A percentile compares a stretch with the other conserved stretches of the same genome.
Conservation (phyloP, 2,329 filamentous ascomycete genomes). For the Neocucurbitaria cava region DNA sequence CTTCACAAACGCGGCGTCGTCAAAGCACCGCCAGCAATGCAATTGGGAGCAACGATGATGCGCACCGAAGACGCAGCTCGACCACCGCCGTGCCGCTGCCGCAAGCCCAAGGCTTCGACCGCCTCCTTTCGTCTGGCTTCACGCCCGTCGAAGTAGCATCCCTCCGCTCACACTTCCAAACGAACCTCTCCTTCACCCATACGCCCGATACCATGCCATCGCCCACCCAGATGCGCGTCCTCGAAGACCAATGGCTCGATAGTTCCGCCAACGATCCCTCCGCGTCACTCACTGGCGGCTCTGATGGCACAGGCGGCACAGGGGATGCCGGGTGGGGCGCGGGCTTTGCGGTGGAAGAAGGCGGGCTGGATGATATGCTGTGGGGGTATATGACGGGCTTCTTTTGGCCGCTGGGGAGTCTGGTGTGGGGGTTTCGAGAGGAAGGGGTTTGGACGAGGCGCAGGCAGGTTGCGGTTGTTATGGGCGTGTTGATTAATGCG, state of each 20-base stretch:
- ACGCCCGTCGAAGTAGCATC: constrained; percentile 81
- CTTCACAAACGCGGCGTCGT: constrained; percentile 15
- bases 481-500: constrained; percentile 81
- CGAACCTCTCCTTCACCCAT: constrained; percentile 80
- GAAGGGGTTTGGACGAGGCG: constrained; percentile 86
- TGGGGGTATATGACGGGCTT: constrained; percentile 91
- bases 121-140: constrained; percentile 82
- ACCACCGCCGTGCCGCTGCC: constrained; percentile 62
- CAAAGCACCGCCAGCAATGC: constrained; percentile 22
- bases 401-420: constrained; percentile 88
- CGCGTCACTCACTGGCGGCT: constrained; percentile 49
- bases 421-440: constrained; percentile 84
- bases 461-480: constrained; percentile 84
- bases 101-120: constrained; percentile 86
- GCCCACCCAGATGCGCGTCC: constrained; percentile 73
- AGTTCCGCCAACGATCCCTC: constrained; percentile 55
- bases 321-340: constrained; percentile 57
- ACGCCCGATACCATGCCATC: constrained; percentile 90
- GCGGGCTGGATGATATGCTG: constrained; percentile 82
- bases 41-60: constrained; percentile 14
- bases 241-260: constrained; percentile 94
- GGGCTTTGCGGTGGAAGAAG: constrained; percentile 62
- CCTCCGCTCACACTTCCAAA: constrained; percentile 86
- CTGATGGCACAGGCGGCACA: constrained; percentile 28
- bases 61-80: constrained; percentile 27